phyloP scores from a whole-genome alignment of 1,284 basidiomycete species.

The Blastosporella zonata region DNA sequence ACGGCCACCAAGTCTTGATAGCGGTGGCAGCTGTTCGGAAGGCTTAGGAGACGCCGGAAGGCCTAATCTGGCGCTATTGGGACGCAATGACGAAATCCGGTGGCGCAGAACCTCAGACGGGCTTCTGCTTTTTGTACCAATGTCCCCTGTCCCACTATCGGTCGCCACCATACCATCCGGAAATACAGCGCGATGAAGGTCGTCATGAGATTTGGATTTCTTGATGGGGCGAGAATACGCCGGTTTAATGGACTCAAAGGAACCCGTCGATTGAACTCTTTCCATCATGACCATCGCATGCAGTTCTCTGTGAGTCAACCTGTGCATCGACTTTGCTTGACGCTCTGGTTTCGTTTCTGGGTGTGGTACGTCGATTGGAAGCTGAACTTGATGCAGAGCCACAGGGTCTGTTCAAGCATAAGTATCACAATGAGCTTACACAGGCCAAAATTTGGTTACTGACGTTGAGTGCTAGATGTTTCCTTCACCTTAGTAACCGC shows the following conservation, averaged over 20 bases:
- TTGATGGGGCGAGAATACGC: not conserved
- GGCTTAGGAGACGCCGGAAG: slow-evolving; percentile 12
- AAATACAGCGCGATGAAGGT: slow-evolving; percentile 26
- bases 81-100: not conserved
- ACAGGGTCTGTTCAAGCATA: not conserved
- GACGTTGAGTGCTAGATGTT: not conserved
- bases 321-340: slow-evolving; percentile 7
- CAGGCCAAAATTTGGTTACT: not conserved
- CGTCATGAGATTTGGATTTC: slow-evolving; percentile 21
- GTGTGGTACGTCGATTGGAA: slow-evolving; percentile 9
- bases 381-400: not conserved
- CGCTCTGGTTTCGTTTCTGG: slow-evolving; percentile 6
- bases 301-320: slow-evolving; percentile 36
- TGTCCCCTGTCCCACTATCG: slow-evolving; percentile 1
- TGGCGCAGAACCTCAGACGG: slow-evolving; percentile 7
- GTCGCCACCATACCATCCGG: slow-evolving; percentile 8
- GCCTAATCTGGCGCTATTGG: slow-evolving; percentile 10
- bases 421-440: not conserved
- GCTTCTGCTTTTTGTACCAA: not conserved
- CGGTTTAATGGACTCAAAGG: slow-evolving; percentile 11
- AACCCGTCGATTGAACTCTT: slow-evolving; percentile 17
- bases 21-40: slow-evolving; percentile 5
- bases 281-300: slow-evolving; percentile 39
- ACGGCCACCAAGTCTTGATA: slow-evolving; percentile 13
- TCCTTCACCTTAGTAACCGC: no score